These are phyloP conservation scores for Entelexis sorbosivorans DNA, from an alignment of 1,139 yeast species.

Conservation along the genomic window DNA sequence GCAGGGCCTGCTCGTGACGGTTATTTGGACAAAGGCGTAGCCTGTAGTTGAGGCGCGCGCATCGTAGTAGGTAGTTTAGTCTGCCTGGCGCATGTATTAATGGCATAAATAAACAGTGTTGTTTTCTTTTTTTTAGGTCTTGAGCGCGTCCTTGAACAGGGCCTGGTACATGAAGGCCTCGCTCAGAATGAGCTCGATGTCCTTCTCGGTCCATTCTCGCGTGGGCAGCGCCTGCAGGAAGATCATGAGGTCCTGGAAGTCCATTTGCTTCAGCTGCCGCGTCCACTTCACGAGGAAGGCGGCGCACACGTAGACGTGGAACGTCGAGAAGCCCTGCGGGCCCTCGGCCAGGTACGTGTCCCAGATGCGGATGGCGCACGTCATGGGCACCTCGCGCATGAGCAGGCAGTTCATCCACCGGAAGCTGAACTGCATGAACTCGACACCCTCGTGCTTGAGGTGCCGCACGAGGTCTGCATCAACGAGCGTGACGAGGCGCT, in stretches of 20 bases:
- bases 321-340: conserved; percentile 77
- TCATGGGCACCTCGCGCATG: conserved; percentile 81
- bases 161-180: conserved; percentile 97
- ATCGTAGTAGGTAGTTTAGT: neutral
- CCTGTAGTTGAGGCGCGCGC: too few relatives aligned
- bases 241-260: conserved; percentile 85
- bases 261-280: conserved; percentile 66
- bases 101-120: neutral
- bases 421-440: conserved; percentile 88
- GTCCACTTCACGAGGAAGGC: conserved; percentile 88
- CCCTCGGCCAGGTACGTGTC: conserved; percentile 90
- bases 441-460: conserved; percentile 68
- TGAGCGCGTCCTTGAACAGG: conserved; percentile 71
- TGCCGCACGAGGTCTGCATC: conserved; percentile 65
- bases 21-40: conserved; percentile 29
- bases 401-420: conserved; percentile 98
- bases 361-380: conserved; percentile 88
- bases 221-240: conserved; percentile 88
- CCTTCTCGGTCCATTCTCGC: conserved; percentile 71
- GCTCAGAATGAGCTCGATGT: conserved; percentile 79
- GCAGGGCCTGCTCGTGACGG: conserved; percentile 25
- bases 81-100: too few relatives aligned
- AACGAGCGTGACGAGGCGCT: conserved; percentile 66
- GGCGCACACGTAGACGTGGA: conserved; percentile 97
- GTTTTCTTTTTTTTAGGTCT: neutral